These are phyloP conservation scores for Mycena sanguinolenta DNA, from an alignment of 768 basidiomycete genomes.

Conservation along the genomic window DNA sequence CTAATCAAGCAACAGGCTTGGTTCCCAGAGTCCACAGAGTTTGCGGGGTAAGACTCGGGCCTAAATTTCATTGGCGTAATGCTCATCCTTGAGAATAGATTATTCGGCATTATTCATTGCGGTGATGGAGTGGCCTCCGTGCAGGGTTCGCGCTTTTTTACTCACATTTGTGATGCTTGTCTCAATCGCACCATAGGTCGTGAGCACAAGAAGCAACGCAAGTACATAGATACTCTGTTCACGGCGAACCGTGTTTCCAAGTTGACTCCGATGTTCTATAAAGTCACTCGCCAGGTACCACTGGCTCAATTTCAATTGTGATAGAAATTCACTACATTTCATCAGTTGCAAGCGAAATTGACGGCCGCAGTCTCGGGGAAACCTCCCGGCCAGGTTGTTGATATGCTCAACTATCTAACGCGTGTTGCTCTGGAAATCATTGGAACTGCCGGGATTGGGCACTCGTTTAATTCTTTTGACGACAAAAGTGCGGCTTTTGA, in stretches of 20 bases:
- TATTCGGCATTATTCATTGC: constrained; percentile 41
- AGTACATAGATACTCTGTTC: constrained; percentile 42
- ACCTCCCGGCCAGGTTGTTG: constrained; percentile 25
- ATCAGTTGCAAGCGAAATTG: constrained; percentile 18
- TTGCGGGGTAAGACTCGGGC: constrained; percentile 37
- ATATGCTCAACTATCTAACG: constrained; percentile 39
- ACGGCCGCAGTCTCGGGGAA: constrained; percentile 6
- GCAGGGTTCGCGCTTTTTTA: constrained; percentile 30
- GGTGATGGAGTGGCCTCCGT: constrained; percentile 45
- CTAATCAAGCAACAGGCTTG: constrained; percentile 39
- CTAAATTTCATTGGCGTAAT: background rate
- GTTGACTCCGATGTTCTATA: constrained; percentile 42
- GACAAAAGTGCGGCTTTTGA: constrained; percentile 26
- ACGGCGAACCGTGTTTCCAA: constrained; percentile 40
- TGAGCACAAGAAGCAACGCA: constrained; percentile 44
- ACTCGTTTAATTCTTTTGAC: constrained; percentile 35
- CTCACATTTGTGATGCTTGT: background rate
- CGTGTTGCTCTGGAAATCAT: constrained; percentile 42
- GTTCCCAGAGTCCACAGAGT: constrained; percentile 44
- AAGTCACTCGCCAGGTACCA: constrained; percentile 40
- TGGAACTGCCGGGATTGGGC: constrained; percentile 41
- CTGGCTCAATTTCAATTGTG: background rate
- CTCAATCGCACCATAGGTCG: constrained; percentile 28
- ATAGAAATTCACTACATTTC: background rate
- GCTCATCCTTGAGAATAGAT: constrained; percentile 13